These are phyloP conservation scores for Phaffia rhodozyma DNA, from an alignment of 1,284 basidiomycete species.

Conservation along the genomic window DNA sequence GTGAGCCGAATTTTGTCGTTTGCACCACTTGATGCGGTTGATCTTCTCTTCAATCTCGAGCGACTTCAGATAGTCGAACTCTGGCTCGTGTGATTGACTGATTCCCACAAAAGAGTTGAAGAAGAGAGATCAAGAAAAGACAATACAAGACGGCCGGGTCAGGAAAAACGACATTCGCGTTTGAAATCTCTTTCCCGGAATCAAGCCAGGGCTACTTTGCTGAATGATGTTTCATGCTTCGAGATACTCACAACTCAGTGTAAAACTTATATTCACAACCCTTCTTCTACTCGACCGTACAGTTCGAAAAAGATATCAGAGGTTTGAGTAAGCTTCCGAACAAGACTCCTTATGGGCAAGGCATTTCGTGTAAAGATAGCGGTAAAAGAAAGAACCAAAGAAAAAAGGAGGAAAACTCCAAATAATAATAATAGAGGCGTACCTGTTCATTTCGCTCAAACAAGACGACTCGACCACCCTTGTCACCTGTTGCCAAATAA, in stretches of 20 bases:
- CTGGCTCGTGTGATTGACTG: constrained; percentile 90
- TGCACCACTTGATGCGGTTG: constrained; percentile 99
- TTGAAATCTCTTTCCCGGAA: too few species aligned
- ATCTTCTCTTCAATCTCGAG: constrained; percentile 99
- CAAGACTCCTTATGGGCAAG: background rate
- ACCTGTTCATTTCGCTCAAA: constrained; percentile 98
- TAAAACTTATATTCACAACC: constrained; percentile 99
- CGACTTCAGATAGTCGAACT: constrained; percentile 99
- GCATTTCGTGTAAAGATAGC: background rate
- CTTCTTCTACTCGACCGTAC: constrained; percentile 61
- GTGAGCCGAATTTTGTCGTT: constrained; percentile 92
- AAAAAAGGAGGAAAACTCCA: background rate
- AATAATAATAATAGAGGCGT: constrained; percentile 34
- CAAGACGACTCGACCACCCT: constrained; percentile 94
- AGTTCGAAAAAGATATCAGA: background rate
- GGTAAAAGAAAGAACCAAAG: background rate
- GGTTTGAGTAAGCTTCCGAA: background rate
- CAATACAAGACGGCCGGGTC: background rate
- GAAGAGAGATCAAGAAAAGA: background rate
- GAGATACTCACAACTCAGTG: constrained; percentile 56
- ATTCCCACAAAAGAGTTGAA: background rate
- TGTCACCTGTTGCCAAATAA: constrained; percentile 98
- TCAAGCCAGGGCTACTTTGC: background rate
- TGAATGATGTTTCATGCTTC: background rate
- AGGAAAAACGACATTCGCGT: background rate